Evolutionary conservation across 768 basidiomycete species (phyloP).

Genomic region (Cubamyces lactineus): DNA sequence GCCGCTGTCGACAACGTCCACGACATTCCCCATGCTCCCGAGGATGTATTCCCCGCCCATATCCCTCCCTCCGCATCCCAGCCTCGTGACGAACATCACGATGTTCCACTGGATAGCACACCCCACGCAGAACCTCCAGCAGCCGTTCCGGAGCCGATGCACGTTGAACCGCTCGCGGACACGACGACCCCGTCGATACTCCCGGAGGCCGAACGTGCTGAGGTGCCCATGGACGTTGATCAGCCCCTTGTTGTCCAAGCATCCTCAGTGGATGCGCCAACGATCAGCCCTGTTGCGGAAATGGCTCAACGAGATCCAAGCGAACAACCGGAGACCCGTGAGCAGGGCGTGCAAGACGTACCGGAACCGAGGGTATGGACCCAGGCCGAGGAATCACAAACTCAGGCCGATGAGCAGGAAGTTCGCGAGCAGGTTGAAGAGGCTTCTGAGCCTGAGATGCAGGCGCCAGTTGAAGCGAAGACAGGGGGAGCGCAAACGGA

Average conservation of each 20-base stretch:
- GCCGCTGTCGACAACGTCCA: no score
- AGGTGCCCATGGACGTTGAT: conserved; percentile 21
- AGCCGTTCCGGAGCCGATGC: neutral
- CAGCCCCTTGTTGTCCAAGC: neutral
- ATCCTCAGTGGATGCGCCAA: neutral
- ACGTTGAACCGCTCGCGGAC: neutral
- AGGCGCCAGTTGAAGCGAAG: no score
- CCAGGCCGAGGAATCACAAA: no score
- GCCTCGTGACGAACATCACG: no score
- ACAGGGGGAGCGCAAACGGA: no score
- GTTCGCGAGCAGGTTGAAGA: no score
- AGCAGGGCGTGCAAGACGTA: neutral
- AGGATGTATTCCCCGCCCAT: neutral
- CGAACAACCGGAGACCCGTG: neutral
- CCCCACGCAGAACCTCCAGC: no score
- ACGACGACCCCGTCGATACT: no score
- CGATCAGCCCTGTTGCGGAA: neutral
- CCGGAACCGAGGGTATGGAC: neutral
- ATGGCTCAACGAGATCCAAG: neutral
- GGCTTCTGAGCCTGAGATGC: neutral
- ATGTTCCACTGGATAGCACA: no score
- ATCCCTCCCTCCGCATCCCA: no score
- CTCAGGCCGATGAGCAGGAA: no score
- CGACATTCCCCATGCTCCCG: neutral
- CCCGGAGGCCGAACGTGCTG: neutral